These are phyloP conservation scores for Colletotrichum sublineola DNA, from an alignment of 2,329 filamentous ascomycete genomes.

Conservation along the genomic window DNA sequence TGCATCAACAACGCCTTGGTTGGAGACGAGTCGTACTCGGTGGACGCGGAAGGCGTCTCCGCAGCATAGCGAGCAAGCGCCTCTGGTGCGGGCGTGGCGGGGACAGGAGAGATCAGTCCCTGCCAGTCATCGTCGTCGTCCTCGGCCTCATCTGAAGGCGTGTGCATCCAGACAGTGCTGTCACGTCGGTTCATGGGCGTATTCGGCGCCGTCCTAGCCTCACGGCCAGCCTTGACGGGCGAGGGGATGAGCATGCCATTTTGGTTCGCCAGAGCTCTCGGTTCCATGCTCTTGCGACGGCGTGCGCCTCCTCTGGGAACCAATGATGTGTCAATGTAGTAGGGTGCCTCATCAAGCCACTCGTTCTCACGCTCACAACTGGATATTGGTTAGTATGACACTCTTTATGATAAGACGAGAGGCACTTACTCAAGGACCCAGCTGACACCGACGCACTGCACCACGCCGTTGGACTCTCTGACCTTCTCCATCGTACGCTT, in stretches of 20 bases:
- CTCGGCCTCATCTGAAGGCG: conserved; percentile 61
- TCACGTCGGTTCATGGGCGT: conserved; percentile 67
- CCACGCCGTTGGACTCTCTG: conserved; percentile 76
- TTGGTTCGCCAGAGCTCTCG: conserved; percentile 75
- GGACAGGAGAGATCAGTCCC: conserved; percentile 66
- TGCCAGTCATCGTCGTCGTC: conserved; percentile 57
- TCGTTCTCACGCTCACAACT: conserved; percentile 82
- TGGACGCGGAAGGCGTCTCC: conserved; percentile 57
- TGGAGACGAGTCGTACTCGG: conserved; percentile 53
- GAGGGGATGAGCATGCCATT: conserved; percentile 72
- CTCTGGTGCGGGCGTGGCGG: conserved; percentile 71
- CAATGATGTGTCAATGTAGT: conserved; percentile 75
- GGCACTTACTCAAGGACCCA: conserved; percentile 87
- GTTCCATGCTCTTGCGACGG: conserved; percentile 86
- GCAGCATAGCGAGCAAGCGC: conserved; percentile 66
- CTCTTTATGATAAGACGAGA: neutral
- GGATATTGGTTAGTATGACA: neutral
- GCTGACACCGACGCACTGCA: conserved; percentile 87
- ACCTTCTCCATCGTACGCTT: conserved; percentile 87
- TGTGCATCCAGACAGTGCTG: conserved; percentile 68
- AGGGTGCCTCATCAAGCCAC: conserved; percentile 81
- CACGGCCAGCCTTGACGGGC: conserved; percentile 50
- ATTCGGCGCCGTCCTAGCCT: conserved; percentile 56
- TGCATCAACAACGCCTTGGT: conserved; percentile 59
- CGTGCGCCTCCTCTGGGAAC: conserved; percentile 78